Conservation (phyloP, 2,329 filamentous ascomycete genomes). For the Penicillium hordei region DNA sequence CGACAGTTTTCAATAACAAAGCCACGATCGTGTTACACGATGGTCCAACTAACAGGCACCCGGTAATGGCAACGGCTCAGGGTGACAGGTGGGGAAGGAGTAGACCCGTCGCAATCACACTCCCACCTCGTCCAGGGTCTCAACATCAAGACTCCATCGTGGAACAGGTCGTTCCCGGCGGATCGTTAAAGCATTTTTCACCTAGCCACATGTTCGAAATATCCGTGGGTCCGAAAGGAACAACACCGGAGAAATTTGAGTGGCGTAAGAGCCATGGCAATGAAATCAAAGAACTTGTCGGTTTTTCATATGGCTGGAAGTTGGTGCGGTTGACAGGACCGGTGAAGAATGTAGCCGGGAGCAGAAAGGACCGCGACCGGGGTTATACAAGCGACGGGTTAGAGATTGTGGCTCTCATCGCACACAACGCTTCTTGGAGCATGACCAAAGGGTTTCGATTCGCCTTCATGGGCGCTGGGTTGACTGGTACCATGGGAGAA, state of each 20-base stretch:
- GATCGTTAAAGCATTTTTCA: background rate
- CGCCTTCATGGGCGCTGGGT: slow-evolving; percentile 7
- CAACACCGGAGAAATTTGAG: slow-evolving; percentile 6
- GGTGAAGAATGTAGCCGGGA: background rate
- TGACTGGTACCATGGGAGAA: slow-evolving; percentile 11
- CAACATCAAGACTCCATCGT: background rate
- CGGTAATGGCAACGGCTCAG: slow-evolving; percentile 8
- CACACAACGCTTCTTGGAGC: slow-evolving; percentile 17
- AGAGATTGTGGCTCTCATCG: slow-evolving; percentile 16
- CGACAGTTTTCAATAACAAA: slow-evolving; percentile 9
- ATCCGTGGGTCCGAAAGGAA: background rate
- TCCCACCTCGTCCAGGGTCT: background rate
- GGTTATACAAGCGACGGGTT: slow-evolving; percentile 13
- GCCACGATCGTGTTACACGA: slow-evolving; percentile 12
- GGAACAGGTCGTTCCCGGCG: background rate
- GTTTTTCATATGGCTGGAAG: slow-evolving; percentile 12
- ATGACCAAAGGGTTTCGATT: slow-evolving; percentile 15
- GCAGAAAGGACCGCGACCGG: slow-evolving; percentile 7
- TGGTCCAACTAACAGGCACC: slow-evolving; percentile 13
- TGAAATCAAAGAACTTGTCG: slow-evolving; percentile 16
- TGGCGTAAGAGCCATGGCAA: slow-evolving; percentile 14
- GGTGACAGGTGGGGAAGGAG: slow-evolving; percentile 14
- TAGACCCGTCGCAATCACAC: slow-evolving; percentile 4
- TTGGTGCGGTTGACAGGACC: slow-evolving; percentile 10
- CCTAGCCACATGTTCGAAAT: slow-evolving; percentile 6